Percentiles rank a stretch among this genome's conserved stretches.
These are phyloP conservation scores for Trametes sp. DNA, from an alignment of 1,284 basidiomycete species.

Conservation along the genomic window DNA sequence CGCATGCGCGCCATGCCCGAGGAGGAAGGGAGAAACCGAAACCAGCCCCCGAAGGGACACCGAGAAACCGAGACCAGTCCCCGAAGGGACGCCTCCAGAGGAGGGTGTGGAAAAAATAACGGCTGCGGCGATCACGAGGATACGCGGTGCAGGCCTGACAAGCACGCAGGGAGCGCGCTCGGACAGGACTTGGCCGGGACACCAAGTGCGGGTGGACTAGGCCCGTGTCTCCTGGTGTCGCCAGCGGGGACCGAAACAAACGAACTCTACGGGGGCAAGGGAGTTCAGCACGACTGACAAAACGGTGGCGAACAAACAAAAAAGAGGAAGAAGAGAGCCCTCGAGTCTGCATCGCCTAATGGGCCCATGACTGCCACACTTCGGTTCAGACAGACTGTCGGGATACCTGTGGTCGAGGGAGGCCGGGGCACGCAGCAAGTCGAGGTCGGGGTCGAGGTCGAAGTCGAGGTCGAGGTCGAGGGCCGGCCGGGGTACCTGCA, in stretches of 20 bases:
- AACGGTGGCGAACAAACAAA: not conserved
- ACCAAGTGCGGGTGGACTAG: not conserved
- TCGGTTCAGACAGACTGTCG: not conserved
- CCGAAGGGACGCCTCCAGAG: not conserved
- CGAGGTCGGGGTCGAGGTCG: not conserved
- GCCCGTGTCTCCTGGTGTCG: not conserved
- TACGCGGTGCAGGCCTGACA: not conserved
- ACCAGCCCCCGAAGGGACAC: not conserved
- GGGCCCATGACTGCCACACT: not conserved
- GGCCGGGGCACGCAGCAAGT: not conserved
- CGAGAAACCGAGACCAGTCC: not conserved
- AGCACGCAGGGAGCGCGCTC: not conserved
- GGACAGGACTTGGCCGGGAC: not conserved
- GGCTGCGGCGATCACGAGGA: not conserved
- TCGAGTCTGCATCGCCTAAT: not conserved
- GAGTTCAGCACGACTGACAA: not conserved
- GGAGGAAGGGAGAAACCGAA: too few relatives aligned
- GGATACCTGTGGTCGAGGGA: not conserved
- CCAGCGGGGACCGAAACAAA: not conserved
- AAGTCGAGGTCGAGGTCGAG: not conserved
- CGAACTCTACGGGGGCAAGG: not conserved
- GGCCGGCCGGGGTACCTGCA: too few relatives aligned
- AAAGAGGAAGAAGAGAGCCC: not conserved
- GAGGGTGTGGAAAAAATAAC: slow-evolving; percentile 3
- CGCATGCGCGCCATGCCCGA: too few relatives aligned